Evolutionary conservation across 192 early-diverging fungal species (phyloP).

Genomic region (Backusella sp.): DNA sequence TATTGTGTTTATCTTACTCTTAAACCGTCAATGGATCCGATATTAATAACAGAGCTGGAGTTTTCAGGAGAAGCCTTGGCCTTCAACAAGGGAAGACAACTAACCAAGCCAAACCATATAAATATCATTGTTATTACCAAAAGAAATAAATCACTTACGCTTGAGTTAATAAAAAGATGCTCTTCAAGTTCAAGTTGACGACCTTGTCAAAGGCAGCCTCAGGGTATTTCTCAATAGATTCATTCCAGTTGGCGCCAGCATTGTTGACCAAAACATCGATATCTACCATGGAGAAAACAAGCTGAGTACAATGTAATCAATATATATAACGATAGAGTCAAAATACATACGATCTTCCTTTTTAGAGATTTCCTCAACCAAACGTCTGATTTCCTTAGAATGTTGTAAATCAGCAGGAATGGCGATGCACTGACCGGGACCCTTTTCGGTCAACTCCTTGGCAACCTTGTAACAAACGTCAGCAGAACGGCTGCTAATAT

Average conservation of each 20-base stretch:
- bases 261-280: constrained; percentile 91
- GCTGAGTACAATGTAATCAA: no score
- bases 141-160: constrained; percentile 39
- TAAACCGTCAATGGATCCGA: constrained; percentile 75
- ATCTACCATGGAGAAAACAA: constrained; percentile 38
- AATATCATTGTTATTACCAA: not conserved
- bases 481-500: constrained; percentile 83
- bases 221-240: constrained; percentile 51
- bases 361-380: constrained; percentile 55
- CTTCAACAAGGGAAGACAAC: constrained; percentile 66
- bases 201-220: constrained; percentile 70
- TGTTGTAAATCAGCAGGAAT: constrained; percentile 73
- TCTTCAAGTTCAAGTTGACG: constrained; percentile 84
- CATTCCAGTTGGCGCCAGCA: constrained; percentile 65
- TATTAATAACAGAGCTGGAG: constrained; percentile 88
- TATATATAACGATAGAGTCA: not conserved
- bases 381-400: constrained; percentile 49
- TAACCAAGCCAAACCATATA: not conserved
- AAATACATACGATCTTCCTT: constrained; percentile 51
- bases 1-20: not conserved
- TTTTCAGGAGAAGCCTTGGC: constrained; percentile 48
- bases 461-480: constrained; percentile 63
- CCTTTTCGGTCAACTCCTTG: constrained; percentile 60
- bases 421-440: constrained; percentile 71
- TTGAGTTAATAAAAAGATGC: constrained; percentile 77